Percentiles rank a stretch among this genome's conserved stretches.
phyloP scores from a whole-genome alignment of 2,329 filamentous ascomycete genomes.

The Huntiella abstrusa region DNA sequence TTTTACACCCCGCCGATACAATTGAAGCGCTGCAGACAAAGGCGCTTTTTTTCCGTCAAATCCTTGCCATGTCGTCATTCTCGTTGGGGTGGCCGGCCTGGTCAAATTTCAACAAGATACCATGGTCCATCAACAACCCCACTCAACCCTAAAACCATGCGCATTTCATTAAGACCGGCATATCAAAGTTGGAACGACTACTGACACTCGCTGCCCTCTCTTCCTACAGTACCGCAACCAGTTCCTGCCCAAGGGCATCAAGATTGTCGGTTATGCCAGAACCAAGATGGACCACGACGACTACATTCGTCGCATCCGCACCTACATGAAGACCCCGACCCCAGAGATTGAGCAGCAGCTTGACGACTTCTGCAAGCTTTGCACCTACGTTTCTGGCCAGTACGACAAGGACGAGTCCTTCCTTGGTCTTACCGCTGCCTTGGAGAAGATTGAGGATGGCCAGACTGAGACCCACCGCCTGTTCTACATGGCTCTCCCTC shows the following conservation, averaged over 20 bases:
- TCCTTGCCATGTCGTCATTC: conserved; percentile 9
- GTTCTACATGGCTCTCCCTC: conserved; percentile 98
- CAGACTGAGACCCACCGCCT: conserved; percentile 73
- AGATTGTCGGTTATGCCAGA: conserved; percentile 94
- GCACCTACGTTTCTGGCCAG: conserved; percentile 89
- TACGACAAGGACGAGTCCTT: conserved; percentile 97
- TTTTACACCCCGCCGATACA: not conserved
- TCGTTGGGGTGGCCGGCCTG: not conserved
- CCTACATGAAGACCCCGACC: conserved; percentile 96
- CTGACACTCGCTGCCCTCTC: not conserved
- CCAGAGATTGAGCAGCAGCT: conserved; percentile 95
- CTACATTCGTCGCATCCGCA: conserved; percentile 84
- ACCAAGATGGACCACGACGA: conserved; percentile 99
- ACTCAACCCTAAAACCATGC: no score
- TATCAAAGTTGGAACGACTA: no score
- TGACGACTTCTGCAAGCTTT: conserved; percentile 70
- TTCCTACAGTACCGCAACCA: conserved; percentile 75
- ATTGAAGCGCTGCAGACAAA: not conserved
- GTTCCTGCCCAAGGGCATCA: conserved; percentile 91
- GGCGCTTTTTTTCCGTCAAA: not conserved
- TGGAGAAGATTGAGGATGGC: conserved; percentile 68
- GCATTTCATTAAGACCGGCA: no score
- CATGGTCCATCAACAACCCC: no score
- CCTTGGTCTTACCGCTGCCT: conserved; percentile 62
- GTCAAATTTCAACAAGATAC: no score